Evolutionary conservation across 1,284 basidiomycete genomes (phyloP).

Genomic region (Heterobasidion parviporum): DNA sequence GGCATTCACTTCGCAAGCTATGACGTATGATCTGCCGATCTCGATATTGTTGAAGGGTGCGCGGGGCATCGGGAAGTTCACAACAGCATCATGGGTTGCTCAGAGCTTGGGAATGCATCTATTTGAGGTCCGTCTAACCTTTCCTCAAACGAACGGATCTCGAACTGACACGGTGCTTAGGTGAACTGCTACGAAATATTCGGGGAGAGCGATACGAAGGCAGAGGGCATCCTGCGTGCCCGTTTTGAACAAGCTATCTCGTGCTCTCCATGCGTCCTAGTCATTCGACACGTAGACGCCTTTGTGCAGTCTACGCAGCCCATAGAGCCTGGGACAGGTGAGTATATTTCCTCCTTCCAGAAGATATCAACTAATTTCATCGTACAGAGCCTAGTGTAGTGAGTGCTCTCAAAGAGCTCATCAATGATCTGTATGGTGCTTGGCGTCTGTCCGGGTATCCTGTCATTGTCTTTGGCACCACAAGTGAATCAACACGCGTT

Average conservation of each 20-base stretch:
- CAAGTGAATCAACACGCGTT: constrained; percentile 60
- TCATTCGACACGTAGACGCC: constrained; percentile 83
- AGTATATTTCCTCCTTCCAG: constrained; percentile 1
- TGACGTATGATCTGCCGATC: constrained; percentile 52
- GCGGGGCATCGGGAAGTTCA: constrained; percentile 71
- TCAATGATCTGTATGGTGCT: constrained; percentile 43
- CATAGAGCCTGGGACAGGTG: constrained; percentile 64
- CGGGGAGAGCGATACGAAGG: constrained; percentile 75
- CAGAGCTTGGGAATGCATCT: constrained; percentile 68
- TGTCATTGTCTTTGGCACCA: constrained; percentile 71
- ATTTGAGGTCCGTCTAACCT: constrained; percentile 51
- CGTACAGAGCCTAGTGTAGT: constrained; percentile 52
- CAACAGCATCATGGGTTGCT: constrained; percentile 49
- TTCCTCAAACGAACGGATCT: neutral
- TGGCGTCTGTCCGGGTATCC: constrained; percentile 61
- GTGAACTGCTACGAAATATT: constrained; percentile 83
- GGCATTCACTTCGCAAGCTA: constrained; percentile 42
- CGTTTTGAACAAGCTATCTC: constrained; percentile 74
- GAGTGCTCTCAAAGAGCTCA: constrained; percentile 59
- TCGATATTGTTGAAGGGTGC: constrained; percentile 71
- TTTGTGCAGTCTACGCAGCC: constrained; percentile 66
- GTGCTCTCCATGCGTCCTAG: constrained; percentile 82
- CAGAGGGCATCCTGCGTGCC: constrained; percentile 70
- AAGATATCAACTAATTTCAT: neutral
- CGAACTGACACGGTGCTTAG: constrained; percentile 28